Conservation (phyloP, 1,284 basidiomycete genomes). For the Cerioporus squamosus region DNA sequence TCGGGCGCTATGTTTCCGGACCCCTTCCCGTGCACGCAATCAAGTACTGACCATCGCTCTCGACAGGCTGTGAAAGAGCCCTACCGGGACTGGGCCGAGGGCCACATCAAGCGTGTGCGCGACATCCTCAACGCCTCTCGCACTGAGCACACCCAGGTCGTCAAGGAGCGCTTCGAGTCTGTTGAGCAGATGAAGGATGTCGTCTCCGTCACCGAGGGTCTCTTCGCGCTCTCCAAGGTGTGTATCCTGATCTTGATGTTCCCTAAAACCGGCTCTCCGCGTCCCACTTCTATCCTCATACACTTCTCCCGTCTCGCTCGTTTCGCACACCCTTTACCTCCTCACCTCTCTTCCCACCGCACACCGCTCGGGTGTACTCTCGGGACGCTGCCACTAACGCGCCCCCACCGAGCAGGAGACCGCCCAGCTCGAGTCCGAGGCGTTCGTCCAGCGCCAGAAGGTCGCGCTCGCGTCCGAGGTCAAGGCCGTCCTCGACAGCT, state of each 20-base stretch:
- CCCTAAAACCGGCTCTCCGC: no score
- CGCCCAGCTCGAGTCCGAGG: constrained; percentile 87
- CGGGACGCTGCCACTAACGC: no score
- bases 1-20: neutral
- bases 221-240: constrained; percentile 94
- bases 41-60: neutral
- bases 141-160: constrained; percentile 90
- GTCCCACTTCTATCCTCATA: neutral
- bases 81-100: constrained; percentile 93
- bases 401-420: constrained; percentile 68
- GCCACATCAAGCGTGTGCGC: constrained; percentile 85
- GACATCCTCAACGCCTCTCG: constrained; percentile 85
- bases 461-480: constrained; percentile 87
- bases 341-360: no score
- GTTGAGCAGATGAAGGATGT: constrained; percentile 96
- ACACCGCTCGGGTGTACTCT: no score
- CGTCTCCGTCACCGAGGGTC: constrained; percentile 85
- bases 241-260: constrained; percentile 23
- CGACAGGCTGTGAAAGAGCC: constrained; percentile 63
- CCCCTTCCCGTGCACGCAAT: neutral
- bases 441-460: constrained; percentile 92
- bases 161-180: constrained; percentile 90
- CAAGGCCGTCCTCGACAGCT: constrained; percentile 95
- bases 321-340: no score
- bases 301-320: no score